A percentile compares a stretch with the other conserved stretches of the same genome.
Evolutionary conservation across 106 monocot species (phyloP).

Genomic region (Narthecium ossifragum): DNA sequence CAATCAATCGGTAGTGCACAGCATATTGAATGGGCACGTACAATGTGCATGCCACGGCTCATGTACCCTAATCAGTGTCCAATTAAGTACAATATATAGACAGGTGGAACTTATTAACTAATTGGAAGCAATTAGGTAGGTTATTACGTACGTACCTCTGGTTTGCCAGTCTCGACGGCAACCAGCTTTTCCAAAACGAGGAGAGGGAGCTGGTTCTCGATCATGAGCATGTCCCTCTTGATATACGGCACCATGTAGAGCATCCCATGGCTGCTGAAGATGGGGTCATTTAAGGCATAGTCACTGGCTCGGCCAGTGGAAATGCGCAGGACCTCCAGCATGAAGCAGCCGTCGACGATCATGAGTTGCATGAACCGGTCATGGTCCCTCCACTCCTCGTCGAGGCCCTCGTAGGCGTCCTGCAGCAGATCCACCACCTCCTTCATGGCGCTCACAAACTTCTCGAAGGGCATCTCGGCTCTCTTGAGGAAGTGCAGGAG

Average conservation of each 20-base stretch:
- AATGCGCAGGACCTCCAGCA: conserved; percentile 54
- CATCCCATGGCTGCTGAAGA: conserved; percentile 84
- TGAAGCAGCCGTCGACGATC: conserved; percentile 59
- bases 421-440: conserved; percentile 11
- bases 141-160: conserved; percentile 5
- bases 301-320: conserved; percentile 12
- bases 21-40: too few species aligned
- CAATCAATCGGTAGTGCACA: too few species aligned
- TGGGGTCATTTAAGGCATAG: conserved; percentile 68
- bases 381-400: conserved; percentile 1
- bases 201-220: conserved; percentile 92
- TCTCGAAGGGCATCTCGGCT: conserved; percentile 1
- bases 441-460: conserved; percentile 8
- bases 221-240: conserved; percentile 80
- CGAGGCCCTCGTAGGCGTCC: conserved; percentile 15
- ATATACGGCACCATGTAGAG: conserved; percentile 57
- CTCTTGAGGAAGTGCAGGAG: conserved; percentile 21
- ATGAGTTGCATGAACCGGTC: conserved; percentile 36
- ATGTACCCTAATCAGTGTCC: too few species aligned
- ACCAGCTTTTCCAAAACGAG: conserved; percentile 51
- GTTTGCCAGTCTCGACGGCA: conserved; percentile 28
- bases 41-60: too few species aligned
- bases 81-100: too few species aligned
- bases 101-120: too few species aligned
- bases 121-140: too few species aligned